Evolutionary conservation across 495 filamentous ascomycete species (phyloP), one percentile per base, ranked within the genome.

Genomic region (Cryomyces antarcticus): DNA sequence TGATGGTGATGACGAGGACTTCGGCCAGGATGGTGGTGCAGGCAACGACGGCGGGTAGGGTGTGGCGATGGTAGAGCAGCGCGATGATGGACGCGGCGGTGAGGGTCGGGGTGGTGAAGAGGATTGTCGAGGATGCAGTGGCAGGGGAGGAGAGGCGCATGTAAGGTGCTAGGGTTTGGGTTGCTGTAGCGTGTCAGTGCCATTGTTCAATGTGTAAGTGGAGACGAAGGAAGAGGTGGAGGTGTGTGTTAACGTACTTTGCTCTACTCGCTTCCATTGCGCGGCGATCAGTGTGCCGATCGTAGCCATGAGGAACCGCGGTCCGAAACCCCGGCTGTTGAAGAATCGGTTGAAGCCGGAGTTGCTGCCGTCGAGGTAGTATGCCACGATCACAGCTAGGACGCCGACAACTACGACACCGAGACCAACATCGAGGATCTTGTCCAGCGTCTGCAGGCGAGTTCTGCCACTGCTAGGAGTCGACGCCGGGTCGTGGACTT

Each of bases 341-440:
- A 69, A 67, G 43, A 66, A 69, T 4, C 49, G 44, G 41, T 68
- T 64, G 33, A 68, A 69, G 24, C 54, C 39, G 2, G 17, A 24
- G 36, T 62, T 54, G 24, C 48, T 51, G 0, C 48, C 52, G 1
- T 61, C 61, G 9, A 49, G 53, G 44, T 62, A 56, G 47, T 68
- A 69, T 29, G 64, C 65, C 12, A 65, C 41, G 37, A 66, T 55
- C 10, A 67, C 45, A 9, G 48, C 53, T 46, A 62, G 39, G 4
- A 66, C 37, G 11, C 58, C 61, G 7, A 53, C 48, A n/a, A 64
- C 37, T 4, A 63, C 42, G 6, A 63, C 33, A 13, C 62, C 33
- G 29, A 65, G 55, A 24, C 48, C 28, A 30, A 51, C 12, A 37
- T 45, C 49, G 6, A 39, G 5, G 10, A 53, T 7, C 27, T 24